Evolutionary conservation across 192 early-diverging fungal species (phyloP), one percentile per base, ranked within the genome.

Genomic region (Linnemannia exigua): DNA sequence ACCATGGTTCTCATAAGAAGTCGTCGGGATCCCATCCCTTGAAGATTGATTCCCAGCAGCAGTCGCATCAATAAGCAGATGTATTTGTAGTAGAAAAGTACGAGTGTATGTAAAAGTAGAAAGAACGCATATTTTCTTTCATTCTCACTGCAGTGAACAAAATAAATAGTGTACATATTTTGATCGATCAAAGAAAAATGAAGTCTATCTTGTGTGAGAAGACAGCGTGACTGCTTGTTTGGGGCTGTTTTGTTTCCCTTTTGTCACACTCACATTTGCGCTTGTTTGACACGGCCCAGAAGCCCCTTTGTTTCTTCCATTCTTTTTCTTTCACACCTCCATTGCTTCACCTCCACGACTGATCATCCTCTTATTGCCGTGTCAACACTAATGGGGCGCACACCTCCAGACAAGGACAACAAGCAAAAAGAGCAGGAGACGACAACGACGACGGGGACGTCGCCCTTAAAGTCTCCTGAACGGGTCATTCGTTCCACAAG

Each of bases 21-120:
- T 31, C 67, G 0, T 84, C 82, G 20, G 82, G 82, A 8, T 84
- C 82, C 5, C 82, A 84, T 38, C 82, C 76, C 33, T 77, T 79
- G 48, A 84, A 84, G 75, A 41, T 84, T 48, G 82, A 84, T 50
- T 36, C 5, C 22, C 67, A 70, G 0, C 50, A 46, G 12, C 68
- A 52, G 25, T 35, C 5, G 15, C 66, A 70, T 14, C 63, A 68
- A 0, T 74, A 70, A 48, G 28, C 17, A 31, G 14, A 5, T 31
- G 31, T 36, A 6, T 67, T 44, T 5, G 14, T 14, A 11, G 74
- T 54, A 54, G 54, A 28, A 2, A 61, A 28, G 22, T n/a, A 22
- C n/a, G 22, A 22, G 8, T n/a, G 58, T 63, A n/a, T 63, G 58
- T 63, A 63, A 28, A n/a, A 63, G 58, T 63, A 31, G n/a, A 25